Percentiles rank a stretch among this genome's conserved stretches.
Conservation (phyloP, 768 basidiomycete species). For the Phaeolepiota aurea region DNA sequence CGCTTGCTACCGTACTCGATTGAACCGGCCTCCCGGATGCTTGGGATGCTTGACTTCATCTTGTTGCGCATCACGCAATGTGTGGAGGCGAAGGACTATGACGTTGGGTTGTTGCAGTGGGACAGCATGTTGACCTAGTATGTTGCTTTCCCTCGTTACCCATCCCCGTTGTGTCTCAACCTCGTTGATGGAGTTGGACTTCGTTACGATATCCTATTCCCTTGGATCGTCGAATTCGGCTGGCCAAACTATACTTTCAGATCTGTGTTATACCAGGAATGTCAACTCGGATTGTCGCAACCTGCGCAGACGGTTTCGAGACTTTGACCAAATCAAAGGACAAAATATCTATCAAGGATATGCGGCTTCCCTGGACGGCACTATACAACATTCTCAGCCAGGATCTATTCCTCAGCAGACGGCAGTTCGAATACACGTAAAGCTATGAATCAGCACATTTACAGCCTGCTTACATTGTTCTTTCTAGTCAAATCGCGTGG, state of each 20-base stretch:
- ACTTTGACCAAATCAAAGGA: slow-evolving; percentile 58
- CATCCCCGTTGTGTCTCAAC: slow-evolving; percentile 6
- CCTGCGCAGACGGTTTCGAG: slow-evolving; percentile 56
- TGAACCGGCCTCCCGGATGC: slow-evolving; percentile 70
- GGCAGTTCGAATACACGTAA: slow-evolving; percentile 75
- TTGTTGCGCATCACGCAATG: slow-evolving; percentile 61
- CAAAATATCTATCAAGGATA: slow-evolving; percentile 67
- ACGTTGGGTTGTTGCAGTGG: slow-evolving; percentile 75
- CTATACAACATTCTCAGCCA: slow-evolving; percentile 60
- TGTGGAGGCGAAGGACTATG: slow-evolving; percentile 74
- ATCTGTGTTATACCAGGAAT: slow-evolving; percentile 71
- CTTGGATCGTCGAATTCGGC: slow-evolving; percentile 61
- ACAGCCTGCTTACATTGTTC: slow-evolving; percentile 5
- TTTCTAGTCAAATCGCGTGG: slow-evolving; percentile 59
- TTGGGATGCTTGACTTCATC: slow-evolving; percentile 68
- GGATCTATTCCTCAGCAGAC: slow-evolving; percentile 69
- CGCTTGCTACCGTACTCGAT: slow-evolving; percentile 66
- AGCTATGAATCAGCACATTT: slow-evolving; percentile 14
- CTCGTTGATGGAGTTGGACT: slow-evolving; percentile 45
- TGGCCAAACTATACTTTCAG: slow-evolving; percentile 76
- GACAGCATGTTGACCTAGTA: slow-evolving; percentile 69
- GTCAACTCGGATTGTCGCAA: slow-evolving; percentile 59
- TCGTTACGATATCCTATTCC: slow-evolving; percentile 86
- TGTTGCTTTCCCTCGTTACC: slow-evolving; percentile 19
- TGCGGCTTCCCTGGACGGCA: slow-evolving; percentile 80